phyloP scores from a whole-genome alignment of 2,329 filamentous ascomycete species.

The Tolypocladium ovalisporum region DNA sequence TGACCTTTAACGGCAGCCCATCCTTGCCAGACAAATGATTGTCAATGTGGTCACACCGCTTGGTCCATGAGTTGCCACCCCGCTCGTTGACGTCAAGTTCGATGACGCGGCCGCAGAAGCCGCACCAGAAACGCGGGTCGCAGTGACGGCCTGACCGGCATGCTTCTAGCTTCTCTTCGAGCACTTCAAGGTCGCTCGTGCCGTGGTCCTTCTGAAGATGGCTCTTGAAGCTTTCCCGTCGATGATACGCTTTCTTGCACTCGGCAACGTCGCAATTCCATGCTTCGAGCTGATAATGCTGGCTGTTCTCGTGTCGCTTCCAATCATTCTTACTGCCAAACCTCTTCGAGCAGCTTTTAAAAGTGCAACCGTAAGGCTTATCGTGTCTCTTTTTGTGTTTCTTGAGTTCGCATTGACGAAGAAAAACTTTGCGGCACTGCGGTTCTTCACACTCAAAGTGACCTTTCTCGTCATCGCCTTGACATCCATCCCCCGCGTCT shows the following conservation, averaged over 20 bases:
- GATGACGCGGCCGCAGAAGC: conserved; percentile 58
- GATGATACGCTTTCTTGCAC: conserved; percentile 51
- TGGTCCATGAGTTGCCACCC: conserved; percentile 40
- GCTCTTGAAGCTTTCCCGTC: conserved; percentile 44
- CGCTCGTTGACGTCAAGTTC: conserved; percentile 31
- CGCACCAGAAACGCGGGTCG: conserved; percentile 71
- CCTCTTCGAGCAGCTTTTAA: conserved; percentile 51
- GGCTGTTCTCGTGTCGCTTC: conserved; percentile 80
- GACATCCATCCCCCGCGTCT: conserved; percentile 2
- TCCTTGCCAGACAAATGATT: conserved; percentile 51
- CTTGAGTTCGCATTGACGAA: conserved; percentile 46
- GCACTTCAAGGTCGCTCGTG: conserved; percentile 14
- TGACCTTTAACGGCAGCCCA: conserved; percentile 24
- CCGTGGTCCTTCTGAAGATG: conserved; percentile 49
- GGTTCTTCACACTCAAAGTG: conserved; percentile 18
- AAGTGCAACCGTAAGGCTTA: conserved; percentile 75
- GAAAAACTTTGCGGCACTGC: conserved; percentile 34
- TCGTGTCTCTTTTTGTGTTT: conserved; percentile 79
- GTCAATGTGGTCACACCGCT: conserved; percentile 62
- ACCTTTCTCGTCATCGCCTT: conserved; percentile 8
- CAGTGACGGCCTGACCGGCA: conserved; percentile 55
- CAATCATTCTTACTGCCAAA: conserved; percentile 94
- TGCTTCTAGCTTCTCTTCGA: conserved; percentile 35
- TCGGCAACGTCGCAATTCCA: conserved; percentile 55
- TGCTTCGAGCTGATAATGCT: conserved; percentile 60